Base-by-base conservation (phyloP, 2,329 filamentous ascomycete species). In the Fusarium graminum region DNA sequence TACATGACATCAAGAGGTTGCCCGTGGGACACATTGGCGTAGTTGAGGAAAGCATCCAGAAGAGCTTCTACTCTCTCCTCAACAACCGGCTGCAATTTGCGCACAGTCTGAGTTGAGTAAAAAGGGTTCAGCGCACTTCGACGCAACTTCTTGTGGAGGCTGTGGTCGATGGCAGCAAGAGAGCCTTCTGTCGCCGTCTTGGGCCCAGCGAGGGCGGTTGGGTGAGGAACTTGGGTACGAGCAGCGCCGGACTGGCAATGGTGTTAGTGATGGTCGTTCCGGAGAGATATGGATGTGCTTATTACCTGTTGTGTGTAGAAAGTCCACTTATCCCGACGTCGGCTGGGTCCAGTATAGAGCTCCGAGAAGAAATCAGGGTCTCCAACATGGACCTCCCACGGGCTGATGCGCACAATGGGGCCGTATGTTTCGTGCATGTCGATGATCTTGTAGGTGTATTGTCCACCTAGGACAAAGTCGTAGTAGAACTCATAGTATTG, bases 401-500 rank as follows among this genome's bases (percentile, higher is more conserved):
- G 78, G 57, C 71, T 77, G 63, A 80, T 80, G 36, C 80, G 77
- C 43, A 80, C 70, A 40, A 81, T 78, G 8, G 75, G 74, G 7
- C 81, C 81, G 55, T 82, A 83, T 63, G 71, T 64, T 44, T 78
- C 67, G 66, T 83, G 81, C 67, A 83, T 68, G 50, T 78, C 72
- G 40, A 74, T 68, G 22, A 83, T 79, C 54, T 81, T 76, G 67
- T 76, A 80, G 14, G 73, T 80, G 59, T 81, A 82, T 67, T 80
- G 73, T 3, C 80, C 81, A 7, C 77, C 75, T 7, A 77, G 71
- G 40, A 80, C 53, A 19, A 81, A 72, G 53, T 83, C 80, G 58
- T 81, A 81, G 68, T 81, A 83, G 46, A 77, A 76, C 62, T 80
- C 78, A 56, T 80, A 80, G 72, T 75, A 78, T 49, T 76, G 72